Evolutionary conservation across 495 filamentous ascomycete genomes (phyloP).

Genomic region (Aspergillus cavernicola): DNA sequence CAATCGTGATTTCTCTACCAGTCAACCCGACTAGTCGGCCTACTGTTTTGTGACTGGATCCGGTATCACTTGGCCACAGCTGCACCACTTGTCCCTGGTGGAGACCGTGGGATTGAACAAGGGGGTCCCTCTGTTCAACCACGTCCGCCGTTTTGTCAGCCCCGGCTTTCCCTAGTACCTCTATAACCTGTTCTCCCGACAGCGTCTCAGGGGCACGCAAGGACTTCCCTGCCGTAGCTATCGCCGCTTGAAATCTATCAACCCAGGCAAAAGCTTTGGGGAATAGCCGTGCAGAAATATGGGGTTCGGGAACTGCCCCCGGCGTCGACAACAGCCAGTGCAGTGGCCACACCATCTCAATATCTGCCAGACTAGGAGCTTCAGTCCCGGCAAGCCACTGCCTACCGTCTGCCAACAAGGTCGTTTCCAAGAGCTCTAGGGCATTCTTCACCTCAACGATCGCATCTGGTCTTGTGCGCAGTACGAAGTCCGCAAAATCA

Average conservation of each 20-base stretch:
- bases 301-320: conserved; percentile 41
- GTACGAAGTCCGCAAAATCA: background rate
- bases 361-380: conserved; percentile 50
- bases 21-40: conserved; percentile 1
- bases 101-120: background rate
- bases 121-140: background rate
- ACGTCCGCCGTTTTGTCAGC: background rate
- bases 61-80: conserved; percentile 3
- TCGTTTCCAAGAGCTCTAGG: conserved; percentile 50
- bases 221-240: background rate
- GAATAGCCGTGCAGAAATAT: conserved; percentile 39
- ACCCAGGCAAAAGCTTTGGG: conserved; percentile 56
- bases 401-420: conserved; percentile 52
- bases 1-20: conserved; percentile 3
- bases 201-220: background rate
- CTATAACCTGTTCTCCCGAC: background rate
- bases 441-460: conserved; percentile 36
- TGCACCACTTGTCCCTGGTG: conserved; percentile 5
- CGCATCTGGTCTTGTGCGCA: conserved; percentile 38
- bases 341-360: conserved; percentile 56
- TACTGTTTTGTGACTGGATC: background rate
- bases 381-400: conserved; percentile 49
- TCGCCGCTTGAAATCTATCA: conserved; percentile 36
- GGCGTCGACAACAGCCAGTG: conserved; percentile 52
- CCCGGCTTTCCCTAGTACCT: background rate